Percentiles rank a stretch among this genome's conserved stretches.
Conservation (phyloP, 2,329 filamentous ascomycete species). For the Colletotrichum sp. region DNA sequence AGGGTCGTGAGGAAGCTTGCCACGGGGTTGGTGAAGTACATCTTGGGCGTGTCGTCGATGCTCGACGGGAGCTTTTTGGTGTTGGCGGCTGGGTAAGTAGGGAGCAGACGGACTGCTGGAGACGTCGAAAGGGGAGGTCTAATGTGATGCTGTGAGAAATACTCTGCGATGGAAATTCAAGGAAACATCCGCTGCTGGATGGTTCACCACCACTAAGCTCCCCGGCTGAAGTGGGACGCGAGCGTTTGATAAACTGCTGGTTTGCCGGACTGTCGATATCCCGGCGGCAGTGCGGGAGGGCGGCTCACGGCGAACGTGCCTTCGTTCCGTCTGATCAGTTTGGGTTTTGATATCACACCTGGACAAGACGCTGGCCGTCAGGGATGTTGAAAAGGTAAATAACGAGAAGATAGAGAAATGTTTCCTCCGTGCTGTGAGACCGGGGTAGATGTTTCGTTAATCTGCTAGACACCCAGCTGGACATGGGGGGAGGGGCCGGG, state of each 20-base stretch:
- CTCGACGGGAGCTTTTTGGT: background rate
- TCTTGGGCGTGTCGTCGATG: background rate
- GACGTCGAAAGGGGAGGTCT: background rate
- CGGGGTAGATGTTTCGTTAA: background rate
- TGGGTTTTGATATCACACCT: background rate
- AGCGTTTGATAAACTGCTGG: background rate
- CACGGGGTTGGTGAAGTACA: background rate
- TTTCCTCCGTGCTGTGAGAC: background rate
- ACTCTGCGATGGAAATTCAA: background rate
- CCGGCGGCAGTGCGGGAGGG: background rate
- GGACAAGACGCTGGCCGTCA: background rate
- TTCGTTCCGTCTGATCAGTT: background rate
- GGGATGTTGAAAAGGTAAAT: background rate
- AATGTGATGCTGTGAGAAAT: background rate
- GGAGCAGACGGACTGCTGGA: background rate
- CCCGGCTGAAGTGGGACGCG: background rate
- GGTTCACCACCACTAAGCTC: background rate
- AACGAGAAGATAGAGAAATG: background rate
- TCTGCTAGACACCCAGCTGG: background rate
- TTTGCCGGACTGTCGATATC: background rate
- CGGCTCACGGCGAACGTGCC: background rate
- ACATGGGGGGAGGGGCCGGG: background rate
- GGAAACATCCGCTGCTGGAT: background rate
- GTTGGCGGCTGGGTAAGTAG: background rate
- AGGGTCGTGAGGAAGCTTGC: background rate